Conservation (phyloP, 2,329 filamentous ascomycete species). For the Teratosphaeria zuluensis region DNA sequence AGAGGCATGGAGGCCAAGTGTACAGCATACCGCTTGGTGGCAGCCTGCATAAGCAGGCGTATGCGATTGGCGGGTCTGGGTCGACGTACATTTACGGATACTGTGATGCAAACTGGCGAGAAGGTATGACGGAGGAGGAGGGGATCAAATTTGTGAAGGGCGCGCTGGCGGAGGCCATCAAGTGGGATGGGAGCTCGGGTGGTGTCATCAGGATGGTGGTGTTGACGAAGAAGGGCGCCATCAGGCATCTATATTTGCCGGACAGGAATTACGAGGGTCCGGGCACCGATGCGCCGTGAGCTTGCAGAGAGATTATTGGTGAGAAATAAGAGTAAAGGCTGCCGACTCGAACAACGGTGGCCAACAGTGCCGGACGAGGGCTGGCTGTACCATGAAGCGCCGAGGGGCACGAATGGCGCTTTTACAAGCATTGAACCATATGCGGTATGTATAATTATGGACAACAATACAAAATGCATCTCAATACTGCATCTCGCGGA, state of each 20-base stretch:
- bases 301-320: neutral
- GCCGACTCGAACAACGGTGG: neutral
- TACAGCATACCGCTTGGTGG: slow-evolving; percentile 95
- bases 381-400: neutral
- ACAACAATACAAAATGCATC: neutral
- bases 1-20: slow-evolving; percentile 88
- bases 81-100: slow-evolving; percentile 99
- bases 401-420: neutral
- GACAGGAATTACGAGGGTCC: slow-evolving; percentile 79
- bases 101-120: slow-evolving; percentile 92
- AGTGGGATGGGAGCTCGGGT: slow-evolving; percentile 97
- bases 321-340: neutral
- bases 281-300: slow-evolving; percentile 36
- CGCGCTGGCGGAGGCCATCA: slow-evolving; percentile 86
- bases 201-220: slow-evolving; percentile 98
- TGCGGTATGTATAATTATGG: neutral
- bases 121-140: slow-evolving; percentile 86
- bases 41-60: slow-evolving; percentile 93
- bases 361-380: neutral
- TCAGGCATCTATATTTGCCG: slow-evolving; percentile 90
- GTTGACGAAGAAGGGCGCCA: slow-evolving; percentile 76
- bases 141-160: slow-evolving; percentile 90
- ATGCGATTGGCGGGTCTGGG: slow-evolving; percentile 90
- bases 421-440: neutral
- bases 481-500: neutral